Evolutionary conservation across 1,284 basidiomycete species (phyloP).

Genomic region (Takashimella tepidaria): DNA sequence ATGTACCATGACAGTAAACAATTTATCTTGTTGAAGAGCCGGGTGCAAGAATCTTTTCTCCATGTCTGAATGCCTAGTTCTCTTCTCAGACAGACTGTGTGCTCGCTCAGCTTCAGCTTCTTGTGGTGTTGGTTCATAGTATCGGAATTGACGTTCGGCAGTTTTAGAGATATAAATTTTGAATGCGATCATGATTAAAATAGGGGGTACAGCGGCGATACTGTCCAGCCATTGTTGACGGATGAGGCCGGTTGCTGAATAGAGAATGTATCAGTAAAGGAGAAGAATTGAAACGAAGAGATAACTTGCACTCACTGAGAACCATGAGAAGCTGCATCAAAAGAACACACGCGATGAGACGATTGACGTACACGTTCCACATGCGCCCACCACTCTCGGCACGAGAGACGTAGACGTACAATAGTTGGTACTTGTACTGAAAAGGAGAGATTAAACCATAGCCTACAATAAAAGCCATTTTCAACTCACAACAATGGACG

Average conservation of each 20-base stretch:
- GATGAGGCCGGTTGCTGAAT: conserved; percentile 74
- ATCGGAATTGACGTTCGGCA: conserved; percentile 68
- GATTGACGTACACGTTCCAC: conserved; percentile 88
- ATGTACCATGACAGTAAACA: conserved; percentile 49
- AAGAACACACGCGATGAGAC: conserved; percentile 65
- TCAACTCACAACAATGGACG: conserved; percentile 37
- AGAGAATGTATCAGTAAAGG: background rate
- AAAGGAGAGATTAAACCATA: conserved; percentile 44
- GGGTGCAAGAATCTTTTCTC: conserved; percentile 52
- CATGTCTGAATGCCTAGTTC: conserved; percentile 48
- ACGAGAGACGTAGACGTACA: conserved; percentile 82
- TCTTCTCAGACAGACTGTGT: conserved; percentile 35
- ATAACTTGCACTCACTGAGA: conserved; percentile 62
- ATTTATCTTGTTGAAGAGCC: conserved; percentile 46
- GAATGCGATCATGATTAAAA: conserved; percentile 69
- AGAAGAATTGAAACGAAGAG: background rate
- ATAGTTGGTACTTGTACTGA: conserved; percentile 80
- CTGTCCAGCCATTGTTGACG: conserved; percentile 60
- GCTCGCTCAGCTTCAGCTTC: conserved; percentile 44
- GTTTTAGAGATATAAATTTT: conserved; percentile 71
- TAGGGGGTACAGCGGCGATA: conserved; percentile 59
- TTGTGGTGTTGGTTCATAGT: conserved; percentile 53
- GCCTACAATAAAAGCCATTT: too few species aligned
- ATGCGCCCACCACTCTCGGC: conserved; percentile 88
- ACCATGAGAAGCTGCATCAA: conserved; percentile 82